Base-by-base conservation (phyloP, 306 rosid genomes). In the Vicia villosa region DNA sequence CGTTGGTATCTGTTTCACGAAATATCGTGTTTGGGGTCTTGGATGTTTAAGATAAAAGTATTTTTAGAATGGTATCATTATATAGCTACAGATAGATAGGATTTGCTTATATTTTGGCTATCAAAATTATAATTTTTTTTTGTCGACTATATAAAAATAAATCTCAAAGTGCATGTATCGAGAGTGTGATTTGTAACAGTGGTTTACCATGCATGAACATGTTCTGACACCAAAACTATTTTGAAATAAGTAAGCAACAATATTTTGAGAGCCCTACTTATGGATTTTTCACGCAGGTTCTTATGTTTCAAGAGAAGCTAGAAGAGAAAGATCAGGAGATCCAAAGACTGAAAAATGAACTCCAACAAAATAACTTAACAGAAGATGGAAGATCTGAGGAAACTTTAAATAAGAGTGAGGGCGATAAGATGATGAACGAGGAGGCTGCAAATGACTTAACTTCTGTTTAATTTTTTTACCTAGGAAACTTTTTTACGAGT, bases 351-450 rank as follows among this genome's bases (percentile, higher is more conserved):
- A 86, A 81, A 78, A 64, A 67, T 21, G 85, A 83, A 69, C 68
- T 69, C 71, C 82, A 86, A 69, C 87, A 66, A 54, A 78, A 74
- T 55, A 83, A 74, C 37, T n/a, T 70, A 19, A 30, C 43, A 6
- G 90, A 74, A 46, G 83, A 86, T 78, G 88, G 75, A 58, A 83
- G 68, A 24, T 52, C 67, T 4, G 87, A 82, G 34, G 82, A 82
- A 11, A 63, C 76, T 42, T 28, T 78, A 57, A 47, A 77, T 19
- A 43, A 3, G 50, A 75, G 67, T 56, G 83, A 46, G 13, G 10
- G 8, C 12, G 79, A 81, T 11, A 84, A 83, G 70, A 64, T 24
- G 28, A 16, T 74, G 6, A 21, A 81, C 0, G 86, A 10, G 21
- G 88, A 86, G 51, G 81, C 78, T 61, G 79, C 69, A n/a, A 64